phyloP scores from a whole-genome alignment of 1,284 basidiomycete species.

The Phaffia rhodozyma region DNA sequence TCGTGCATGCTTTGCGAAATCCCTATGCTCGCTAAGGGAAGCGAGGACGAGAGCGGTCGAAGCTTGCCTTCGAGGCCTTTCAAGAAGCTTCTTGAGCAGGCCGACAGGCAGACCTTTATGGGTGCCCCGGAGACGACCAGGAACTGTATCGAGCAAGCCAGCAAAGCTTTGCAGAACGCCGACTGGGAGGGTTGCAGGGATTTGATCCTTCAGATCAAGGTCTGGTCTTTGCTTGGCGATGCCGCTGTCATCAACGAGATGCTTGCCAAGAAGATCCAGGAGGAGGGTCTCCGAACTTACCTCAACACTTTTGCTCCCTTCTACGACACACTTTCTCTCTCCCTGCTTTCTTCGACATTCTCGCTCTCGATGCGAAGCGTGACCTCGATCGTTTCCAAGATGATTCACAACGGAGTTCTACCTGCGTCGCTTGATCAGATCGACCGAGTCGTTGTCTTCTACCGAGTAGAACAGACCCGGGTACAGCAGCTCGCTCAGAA shows the following conservation, averaged over 20 bases:
- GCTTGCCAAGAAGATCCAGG: constrained; percentile 90
- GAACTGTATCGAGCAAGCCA: constrained; percentile 99
- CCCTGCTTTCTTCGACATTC: constrained; percentile 77
- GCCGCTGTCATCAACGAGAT: constrained; percentile 80
- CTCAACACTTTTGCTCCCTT: constrained; percentile 96
- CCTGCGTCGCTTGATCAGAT: constrained; percentile 86
- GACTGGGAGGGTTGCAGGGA: constrained; percentile 95
- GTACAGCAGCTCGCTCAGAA: constrained; percentile 80
- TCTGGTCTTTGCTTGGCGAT: constrained; percentile 93
- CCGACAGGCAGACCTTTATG: constrained; percentile 94
- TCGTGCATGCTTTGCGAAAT: constrained; percentile 99
- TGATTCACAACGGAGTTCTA: constrained; percentile 98
- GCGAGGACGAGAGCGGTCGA: constrained; percentile 82
- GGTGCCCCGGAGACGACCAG: constrained; percentile 97
- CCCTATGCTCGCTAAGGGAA: constrained; percentile 84
- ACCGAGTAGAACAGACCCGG: constrained; percentile 74
- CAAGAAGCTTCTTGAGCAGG: constrained; percentile 88
- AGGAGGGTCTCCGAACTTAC: constrained; percentile 92
- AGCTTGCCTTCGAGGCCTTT: constrained; percentile 91
- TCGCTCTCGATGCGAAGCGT: constrained; percentile 65
- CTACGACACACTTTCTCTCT: constrained; percentile 82
- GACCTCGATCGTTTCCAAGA: constrained; percentile 87
- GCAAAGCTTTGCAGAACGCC: constrained; percentile 88
- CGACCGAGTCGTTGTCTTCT: constrained; percentile 74
- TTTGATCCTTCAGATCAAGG: constrained; percentile 89